Percentiles rank a stretch among this genome's conserved stretches.
phyloP scores from a whole-genome alignment of 306 rosid genomes.

The Glycine soja region DNA sequence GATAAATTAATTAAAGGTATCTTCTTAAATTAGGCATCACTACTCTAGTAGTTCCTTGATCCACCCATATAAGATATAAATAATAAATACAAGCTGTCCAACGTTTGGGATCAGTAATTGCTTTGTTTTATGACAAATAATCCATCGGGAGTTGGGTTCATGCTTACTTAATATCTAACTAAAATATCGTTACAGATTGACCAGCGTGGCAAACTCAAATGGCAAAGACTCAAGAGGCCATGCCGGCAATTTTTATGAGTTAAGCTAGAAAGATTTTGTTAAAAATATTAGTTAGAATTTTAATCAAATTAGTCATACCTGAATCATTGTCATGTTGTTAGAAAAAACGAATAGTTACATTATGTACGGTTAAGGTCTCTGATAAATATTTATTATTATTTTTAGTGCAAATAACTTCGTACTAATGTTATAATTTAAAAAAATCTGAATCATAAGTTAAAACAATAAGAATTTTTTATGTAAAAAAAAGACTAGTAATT shows the following conservation, averaged over 20 bases:
- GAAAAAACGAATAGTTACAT: no score
- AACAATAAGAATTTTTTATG: not conserved
- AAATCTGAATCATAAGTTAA: not conserved
- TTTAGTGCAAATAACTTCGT: no score
- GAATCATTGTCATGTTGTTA: not conserved
- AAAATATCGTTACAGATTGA: constrained; percentile 49
- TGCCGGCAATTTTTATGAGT: constrained; percentile 49
- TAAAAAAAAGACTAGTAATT: no score
- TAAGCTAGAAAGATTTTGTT: not conserved
- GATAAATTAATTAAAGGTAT: constrained; percentile 37
- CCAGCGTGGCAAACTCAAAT: constrained; percentile 43
- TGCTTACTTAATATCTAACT: constrained; percentile 29
- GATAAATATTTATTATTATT: no score
- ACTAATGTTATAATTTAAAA: no score
- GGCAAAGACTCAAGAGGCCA: not conserved
- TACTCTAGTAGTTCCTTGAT: constrained; percentile 30
- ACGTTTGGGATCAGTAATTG: constrained; percentile 40
- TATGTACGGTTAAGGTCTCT: no score
- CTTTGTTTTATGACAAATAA: constrained; percentile 47
- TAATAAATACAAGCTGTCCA: constrained; percentile 46
- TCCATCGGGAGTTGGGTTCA: constrained; percentile 33
- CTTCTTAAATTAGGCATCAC: constrained; percentile 40
- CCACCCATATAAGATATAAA: constrained; percentile 21
- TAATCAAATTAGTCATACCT: not conserved
- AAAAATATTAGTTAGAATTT: not conserved